Conservation (phyloP, 345 rosid species). For the Salix koriyanagi region DNA sequence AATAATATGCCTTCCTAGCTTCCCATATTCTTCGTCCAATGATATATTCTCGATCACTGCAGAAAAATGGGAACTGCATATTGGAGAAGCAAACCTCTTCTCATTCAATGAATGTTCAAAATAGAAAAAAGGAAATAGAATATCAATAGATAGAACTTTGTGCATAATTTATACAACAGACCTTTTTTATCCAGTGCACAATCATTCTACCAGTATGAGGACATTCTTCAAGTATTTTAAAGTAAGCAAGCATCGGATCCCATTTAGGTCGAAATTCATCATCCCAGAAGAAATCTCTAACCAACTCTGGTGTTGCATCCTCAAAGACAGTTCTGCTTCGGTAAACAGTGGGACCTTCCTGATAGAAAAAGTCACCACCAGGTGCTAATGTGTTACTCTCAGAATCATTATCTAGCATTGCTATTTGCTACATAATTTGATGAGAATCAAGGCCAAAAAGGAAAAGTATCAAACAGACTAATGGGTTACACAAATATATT, state of each 20-base stretch:
- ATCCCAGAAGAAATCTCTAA: conserved; percentile 99
- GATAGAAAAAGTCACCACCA: conserved; percentile 36
- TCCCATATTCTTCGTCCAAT: conserved; percentile 94
- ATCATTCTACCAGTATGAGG: conserved; percentile 63
- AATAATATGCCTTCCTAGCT: conserved; percentile 63
- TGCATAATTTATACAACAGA: conserved; percentile 8
- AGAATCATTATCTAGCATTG: not conserved
- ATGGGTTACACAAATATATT: not conserved
- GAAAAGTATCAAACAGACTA: not conserved
- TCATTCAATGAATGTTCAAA: not conserved
- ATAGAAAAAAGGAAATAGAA: conserved; percentile 2
- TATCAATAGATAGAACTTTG: not conserved
- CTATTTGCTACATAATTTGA: not conserved
- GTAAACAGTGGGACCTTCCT: conserved; percentile 63
- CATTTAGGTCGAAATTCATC: conserved; percentile 91
- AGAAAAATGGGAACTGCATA: conserved; percentile 92
- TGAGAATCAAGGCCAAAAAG: not conserved
- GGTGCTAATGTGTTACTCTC: conserved; percentile 3
- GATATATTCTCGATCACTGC: conserved; percentile 91
- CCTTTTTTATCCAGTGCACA: conserved; percentile 91
- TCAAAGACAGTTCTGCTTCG: conserved; percentile 91
- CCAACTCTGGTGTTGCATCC: conserved; percentile 81
- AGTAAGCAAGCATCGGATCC: conserved; percentile 87
- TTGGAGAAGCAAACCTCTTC: not conserved
- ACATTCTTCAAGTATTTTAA: conserved; percentile 67